phyloP scores from a whole-genome alignment of 1,284 basidiomycete species.

The Apiotrichum laibachii region DNA sequence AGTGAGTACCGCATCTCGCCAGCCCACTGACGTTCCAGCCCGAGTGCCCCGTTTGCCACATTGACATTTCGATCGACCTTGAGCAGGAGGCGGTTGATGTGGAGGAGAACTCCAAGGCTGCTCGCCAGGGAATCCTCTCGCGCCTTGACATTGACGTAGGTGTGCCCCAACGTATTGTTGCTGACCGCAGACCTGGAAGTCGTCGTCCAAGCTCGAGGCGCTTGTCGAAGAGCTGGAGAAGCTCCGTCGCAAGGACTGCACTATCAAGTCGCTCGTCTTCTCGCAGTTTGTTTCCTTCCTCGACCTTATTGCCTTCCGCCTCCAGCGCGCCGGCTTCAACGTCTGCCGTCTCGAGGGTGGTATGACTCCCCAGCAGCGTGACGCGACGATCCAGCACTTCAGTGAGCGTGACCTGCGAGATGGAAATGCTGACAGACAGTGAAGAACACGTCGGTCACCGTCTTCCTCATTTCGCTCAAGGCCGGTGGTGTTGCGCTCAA shows the following conservation, averaged over 20 bases:
- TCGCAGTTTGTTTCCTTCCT: conserved; percentile 50
- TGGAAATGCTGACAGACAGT: conserved; percentile 54
- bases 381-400: conserved; percentile 91
- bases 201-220: conserved; percentile 95
- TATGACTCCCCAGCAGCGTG: conserved; percentile 93
- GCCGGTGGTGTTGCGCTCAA: conserved; percentile 91
- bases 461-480: conserved; percentile 92
- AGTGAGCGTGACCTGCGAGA: conserved; percentile 57
- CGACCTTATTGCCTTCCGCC: conserved; percentile 84
- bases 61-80: conserved; percentile 89
- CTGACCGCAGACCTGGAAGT: conserved; percentile 68
- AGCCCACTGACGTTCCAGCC: conserved; percentile 57
- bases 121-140: conserved; percentile 88
- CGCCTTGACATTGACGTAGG: conserved; percentile 73
- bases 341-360: conserved; percentile 93
- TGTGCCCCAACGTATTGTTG: background rate
- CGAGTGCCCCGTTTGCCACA: conserved; percentile 91
- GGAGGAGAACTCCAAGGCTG: conserved; percentile 59
- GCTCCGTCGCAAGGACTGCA: conserved; percentile 77
- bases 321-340: conserved; percentile 91
- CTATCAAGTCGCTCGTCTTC: conserved; percentile 92
- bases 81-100: conserved; percentile 88
- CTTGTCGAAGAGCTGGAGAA: conserved; percentile 89
- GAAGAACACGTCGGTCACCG: conserved; percentile 89
- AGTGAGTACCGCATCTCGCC: conserved; percentile 53